Percentiles rank a stretch among this genome's conserved stretches.
Conservation (phyloP, 2,329 filamentous ascomycete species). For the Ophiocordyceps sinensis region DNA sequence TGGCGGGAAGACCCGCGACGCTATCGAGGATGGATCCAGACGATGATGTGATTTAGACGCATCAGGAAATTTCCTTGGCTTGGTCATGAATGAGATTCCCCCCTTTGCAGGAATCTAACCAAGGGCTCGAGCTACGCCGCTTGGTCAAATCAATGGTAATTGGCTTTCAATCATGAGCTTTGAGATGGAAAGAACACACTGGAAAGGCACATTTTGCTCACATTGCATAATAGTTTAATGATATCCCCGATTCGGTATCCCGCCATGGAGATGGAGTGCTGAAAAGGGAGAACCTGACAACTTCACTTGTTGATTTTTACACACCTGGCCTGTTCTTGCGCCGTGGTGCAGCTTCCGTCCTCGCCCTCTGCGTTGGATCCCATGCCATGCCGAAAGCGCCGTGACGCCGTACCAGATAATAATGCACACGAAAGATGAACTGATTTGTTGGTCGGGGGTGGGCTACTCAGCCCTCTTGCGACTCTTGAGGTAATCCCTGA, state of each 20-base stretch:
- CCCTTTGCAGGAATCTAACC: no score
- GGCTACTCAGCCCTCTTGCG: slow-evolving; percentile 35
- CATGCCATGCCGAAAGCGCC: not conserved
- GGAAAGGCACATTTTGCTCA: not conserved
- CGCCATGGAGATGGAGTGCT: no score
- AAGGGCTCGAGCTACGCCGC: not conserved
- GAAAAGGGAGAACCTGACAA: no score
- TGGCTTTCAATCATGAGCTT: not conserved
- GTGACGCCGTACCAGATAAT: slow-evolving; percentile 4
- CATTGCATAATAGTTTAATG: no score
- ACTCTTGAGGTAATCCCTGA: slow-evolving; percentile 63
- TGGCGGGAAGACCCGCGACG: slow-evolving; percentile 1
- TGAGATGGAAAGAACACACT: not conserved
- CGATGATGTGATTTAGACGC: not conserved
- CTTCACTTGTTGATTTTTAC: no score
- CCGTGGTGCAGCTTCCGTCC: no score
- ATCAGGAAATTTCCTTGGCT: not conserved
- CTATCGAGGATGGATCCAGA: slow-evolving; percentile 1
- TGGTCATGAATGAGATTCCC: no score
- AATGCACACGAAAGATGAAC: not conserved
- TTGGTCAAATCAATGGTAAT: not conserved
- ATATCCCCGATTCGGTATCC: no score
- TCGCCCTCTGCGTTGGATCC: no score
- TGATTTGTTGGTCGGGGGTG: not conserved
- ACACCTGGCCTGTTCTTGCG: no score